Base-by-base conservation (phyloP, 768 basidiomycete genomes). In the Auricularia auricula-judae region DNA sequence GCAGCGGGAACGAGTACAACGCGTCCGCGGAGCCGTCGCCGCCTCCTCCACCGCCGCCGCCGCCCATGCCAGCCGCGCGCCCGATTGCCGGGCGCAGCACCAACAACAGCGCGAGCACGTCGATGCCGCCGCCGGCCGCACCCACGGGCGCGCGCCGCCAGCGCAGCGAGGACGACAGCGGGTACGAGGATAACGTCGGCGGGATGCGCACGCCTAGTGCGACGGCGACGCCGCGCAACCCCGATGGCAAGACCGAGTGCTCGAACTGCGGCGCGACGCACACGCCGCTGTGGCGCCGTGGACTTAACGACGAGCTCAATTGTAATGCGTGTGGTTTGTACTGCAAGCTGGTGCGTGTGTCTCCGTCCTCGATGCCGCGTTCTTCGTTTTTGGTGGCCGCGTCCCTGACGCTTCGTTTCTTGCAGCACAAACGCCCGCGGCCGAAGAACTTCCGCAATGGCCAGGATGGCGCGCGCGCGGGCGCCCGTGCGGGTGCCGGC, bases 261-360 rank as follows among this genome's bases (percentile, higher is more conserved):
- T 87, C 87, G 5, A 93, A 92, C 74, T 93, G 91, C 69, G 91
- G 91, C 23, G 91, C 91, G 3, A 93, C 90, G 0, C 90, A 91
- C 67, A 93, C 91, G 0, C 91, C 91, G 5, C 81, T 93, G 34
- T 93, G 91, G 91, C 80, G 91, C 18, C 81, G 91, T 2, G 91
- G 91, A 0, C 74, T 93, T 68, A 93, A 92, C 67, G 91, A 93
- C 67, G 91, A 93, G 76, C 74, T 93, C 65, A 93, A 93, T 69
- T 93, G 91, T 72, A 93, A 93, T 69, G 91, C 91, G 0, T 93
- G 91, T 67, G 91, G 91, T 3, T 76, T 93, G 51, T 93, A 93
- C 72, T 93, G 89, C 74, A 93, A 93, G 72, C 72, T 91, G 75
- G 91, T 88, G n/a, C n/a, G n/a, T n/a, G n/a, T n/a, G n/a, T n/a